Percentiles rank a stretch among this genome's conserved stretches.
Evolutionary conservation across 768 basidiomycete species (phyloP).

Genomic region (Mycena albidolilacea): DNA sequence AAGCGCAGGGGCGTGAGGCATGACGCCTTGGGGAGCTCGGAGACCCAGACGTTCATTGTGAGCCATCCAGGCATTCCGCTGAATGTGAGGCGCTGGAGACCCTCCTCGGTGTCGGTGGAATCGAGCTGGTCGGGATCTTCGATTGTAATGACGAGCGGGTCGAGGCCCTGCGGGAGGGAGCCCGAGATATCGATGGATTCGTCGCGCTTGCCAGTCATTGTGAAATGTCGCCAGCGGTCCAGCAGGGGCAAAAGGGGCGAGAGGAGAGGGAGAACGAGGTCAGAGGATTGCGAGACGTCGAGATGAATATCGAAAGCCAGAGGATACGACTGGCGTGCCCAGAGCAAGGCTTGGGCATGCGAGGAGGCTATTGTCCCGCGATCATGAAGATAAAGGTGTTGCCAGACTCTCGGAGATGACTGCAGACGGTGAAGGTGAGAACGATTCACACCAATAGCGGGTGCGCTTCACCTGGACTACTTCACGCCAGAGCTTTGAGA

Average conservation of each 20-base stretch:
- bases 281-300: constrained; percentile 56
- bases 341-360: constrained; percentile 65
- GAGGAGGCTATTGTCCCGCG: constrained; percentile 53
- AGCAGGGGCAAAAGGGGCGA: constrained; percentile 72
- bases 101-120: constrained; percentile 46
- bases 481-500: constrained; percentile 73
- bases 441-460: background rate
- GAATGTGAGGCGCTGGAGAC: constrained; percentile 50
- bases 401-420: constrained; percentile 74
- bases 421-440: constrained; percentile 37
- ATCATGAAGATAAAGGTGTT: constrained; percentile 66
- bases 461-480: constrained; percentile 50
- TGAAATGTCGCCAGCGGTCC: constrained; percentile 71
- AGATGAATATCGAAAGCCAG: constrained; percentile 71
- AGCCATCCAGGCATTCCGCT: constrained; percentile 48
- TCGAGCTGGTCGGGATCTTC: constrained; percentile 52
- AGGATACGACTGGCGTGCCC: constrained; percentile 67
- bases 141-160: constrained; percentile 56
- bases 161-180: constrained; percentile 45
- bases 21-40: constrained; percentile 63
- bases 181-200: constrained; percentile 50
- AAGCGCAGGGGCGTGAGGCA: constrained; percentile 67
- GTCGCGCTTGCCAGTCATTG: constrained; percentile 58
- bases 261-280: constrained; percentile 73
- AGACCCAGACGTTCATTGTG: constrained; percentile 65